Conservation (phyloP, 164 flowering plant species). For the Saururus chinensis region DNA sequence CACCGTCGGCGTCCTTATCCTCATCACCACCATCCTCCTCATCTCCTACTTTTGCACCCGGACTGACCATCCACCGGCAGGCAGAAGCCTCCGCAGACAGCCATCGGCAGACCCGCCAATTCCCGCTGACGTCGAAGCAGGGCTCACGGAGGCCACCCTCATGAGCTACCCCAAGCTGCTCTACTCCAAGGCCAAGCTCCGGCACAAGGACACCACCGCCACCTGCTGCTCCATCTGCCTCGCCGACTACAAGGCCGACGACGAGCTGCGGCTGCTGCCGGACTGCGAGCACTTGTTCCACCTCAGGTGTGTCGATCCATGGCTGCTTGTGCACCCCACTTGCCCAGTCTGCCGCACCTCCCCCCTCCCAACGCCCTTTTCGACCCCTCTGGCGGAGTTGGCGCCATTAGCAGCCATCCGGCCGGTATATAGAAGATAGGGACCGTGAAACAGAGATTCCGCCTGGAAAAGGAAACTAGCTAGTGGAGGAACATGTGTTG, state of each 20-base stretch:
- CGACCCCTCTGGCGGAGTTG: constrained; percentile 75
- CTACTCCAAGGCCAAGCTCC: constrained; percentile 42
- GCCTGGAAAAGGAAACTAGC: no score
- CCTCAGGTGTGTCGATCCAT: constrained; percentile 57
- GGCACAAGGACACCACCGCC: constrained; percentile 27
- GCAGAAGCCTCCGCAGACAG: not conserved
- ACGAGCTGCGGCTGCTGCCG: constrained; percentile 56
- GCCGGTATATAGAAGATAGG: not conserved
- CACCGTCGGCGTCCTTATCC: constrained; percentile 64
- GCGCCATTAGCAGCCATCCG: constrained; percentile 38
- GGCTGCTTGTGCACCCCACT: constrained; percentile 65
- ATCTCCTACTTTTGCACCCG: constrained; percentile 71
- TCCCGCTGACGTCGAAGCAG: constrained; percentile 21
- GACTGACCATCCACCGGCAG: not conserved
- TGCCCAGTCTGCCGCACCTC: constrained; percentile 80
- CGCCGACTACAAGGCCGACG: constrained; percentile 54
- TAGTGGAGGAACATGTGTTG: no score
- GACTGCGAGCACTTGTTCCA: constrained; percentile 76
- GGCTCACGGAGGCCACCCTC: constrained; percentile 66
- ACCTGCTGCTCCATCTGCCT: constrained; percentile 66
- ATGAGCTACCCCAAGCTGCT: constrained; percentile 52
- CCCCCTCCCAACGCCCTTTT: constrained; percentile 50
- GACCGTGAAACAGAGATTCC: not conserved
- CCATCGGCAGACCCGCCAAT: not conserved
- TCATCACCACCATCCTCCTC: constrained; percentile 67